Evolutionary conservation across 495 filamentous ascomycete species (phyloP), one percentile per base, ranked within the genome.

Genomic region (Penicillium manginii): DNA sequence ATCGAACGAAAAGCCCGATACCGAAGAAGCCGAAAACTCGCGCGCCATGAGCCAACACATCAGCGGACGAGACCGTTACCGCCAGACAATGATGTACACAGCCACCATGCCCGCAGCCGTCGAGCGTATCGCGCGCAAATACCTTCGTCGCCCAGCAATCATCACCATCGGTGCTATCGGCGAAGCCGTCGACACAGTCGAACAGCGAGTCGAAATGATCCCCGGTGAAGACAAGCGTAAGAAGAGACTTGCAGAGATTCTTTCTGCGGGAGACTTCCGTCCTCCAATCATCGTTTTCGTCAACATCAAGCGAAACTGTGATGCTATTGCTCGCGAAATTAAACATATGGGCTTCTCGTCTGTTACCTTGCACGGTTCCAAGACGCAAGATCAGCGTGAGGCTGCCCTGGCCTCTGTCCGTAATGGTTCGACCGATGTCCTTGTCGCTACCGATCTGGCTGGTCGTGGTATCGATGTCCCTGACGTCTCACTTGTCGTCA

Each of bases 31-130:
- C 29, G 94, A 98, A 73, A 84, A 98, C 71, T 82, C 92, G 0
- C 75, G 82, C 47, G 84, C 87, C 4, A 98, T 98, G 96, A 89
- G 83, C 56, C 86, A 86, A 42, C 91, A 91, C 56, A 75, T 96
- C 2, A 88, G 89, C 39, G 88, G 90, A 31, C 91, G 91, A 67
- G 90, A 96, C 68, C 84, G 90, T 15, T 99, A 98, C 75, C 79
- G 94, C 53, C 96, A 99, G 73, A 99, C 94, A 2, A 99, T 99
- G 94, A 99, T 99, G 94, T 99, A 98, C 84, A 99, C 96, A 55
- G 94, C 94, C 11, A 99, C 94, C 26, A 99, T 99, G 94, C 92
- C 96, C 3, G 73, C 87, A 2, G 88, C 92, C 7, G 91, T 99
- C 45, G 96, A 98, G 67, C 91, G 92, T 59, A 98, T 99, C 55